Base-by-base conservation (phyloP, 2,329 filamentous ascomycete species). In the Verticillium alfalfae region DNA sequence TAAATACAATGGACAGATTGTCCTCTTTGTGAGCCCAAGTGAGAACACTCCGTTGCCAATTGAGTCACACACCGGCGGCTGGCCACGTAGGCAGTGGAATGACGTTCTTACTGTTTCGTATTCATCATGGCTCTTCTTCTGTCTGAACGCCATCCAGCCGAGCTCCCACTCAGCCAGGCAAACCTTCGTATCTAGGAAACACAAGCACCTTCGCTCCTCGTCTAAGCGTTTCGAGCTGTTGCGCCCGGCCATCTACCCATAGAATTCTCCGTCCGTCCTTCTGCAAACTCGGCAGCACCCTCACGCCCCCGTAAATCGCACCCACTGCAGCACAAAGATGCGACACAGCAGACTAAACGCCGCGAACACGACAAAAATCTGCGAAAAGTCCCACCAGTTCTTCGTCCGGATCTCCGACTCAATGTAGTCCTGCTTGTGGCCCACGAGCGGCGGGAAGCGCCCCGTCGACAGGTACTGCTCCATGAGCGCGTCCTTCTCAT, bases 401-500 rank as follows among this genome's bases (percentile, higher is more conserved):
- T 78, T 76, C 1, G 84, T 82, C 34, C 81, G 80, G 26, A 88
- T 83, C 67, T 84, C 77, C 1, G 85, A 87, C 72, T 87, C 85
- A 67, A 88, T 76, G 59, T 82, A 84, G 0, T 75, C 73, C 55
- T 75, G 70, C 16, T 73, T 70, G 5, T 69, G 65, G 26, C 68
- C 79, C 7, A 86, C 79, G 65, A 89, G 88, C 4, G 87, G 81
- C 0, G 95, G 95, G 70, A 98, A 97, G 22, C 88, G 84, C 3
- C 90, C 92, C 2, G 88, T 93, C 16, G 84, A 81, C 61, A 89
- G 79, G 72, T 92, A 98, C 66, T 92, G 85, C 67, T 97, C 93
- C 70, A 99, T 85, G 56, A 97, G 81, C 36, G 87, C 86, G 69
- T 99, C 94, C 74, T 99, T 99, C 72, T 97, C 93, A 58, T 88